Evolutionary conservation across 768 basidiomycete species (phyloP).

Genomic region (Agrocybe pediades): DNA sequence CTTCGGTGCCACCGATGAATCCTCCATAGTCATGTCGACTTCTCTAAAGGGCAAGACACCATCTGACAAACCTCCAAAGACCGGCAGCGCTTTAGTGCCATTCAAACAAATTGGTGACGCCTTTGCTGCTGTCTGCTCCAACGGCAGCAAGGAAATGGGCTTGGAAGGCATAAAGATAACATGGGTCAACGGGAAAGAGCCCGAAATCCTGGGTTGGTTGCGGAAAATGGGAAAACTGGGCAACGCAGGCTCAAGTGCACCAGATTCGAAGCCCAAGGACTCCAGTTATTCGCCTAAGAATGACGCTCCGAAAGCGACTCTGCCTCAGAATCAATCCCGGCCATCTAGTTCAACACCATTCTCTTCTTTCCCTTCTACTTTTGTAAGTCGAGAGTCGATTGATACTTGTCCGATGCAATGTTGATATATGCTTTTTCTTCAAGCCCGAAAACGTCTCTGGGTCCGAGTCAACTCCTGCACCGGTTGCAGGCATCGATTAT

Average conservation of each 20-base stretch:
- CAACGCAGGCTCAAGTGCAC: conserved; percentile 6
- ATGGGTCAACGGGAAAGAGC: conserved; percentile 79
- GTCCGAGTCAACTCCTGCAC: conserved; percentile 15
- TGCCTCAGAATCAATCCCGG: conserved; percentile 32
- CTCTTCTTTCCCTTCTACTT: conserved; percentile 64
- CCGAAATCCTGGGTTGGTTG: conserved; percentile 71
- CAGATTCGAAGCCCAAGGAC: conserved; percentile 4
- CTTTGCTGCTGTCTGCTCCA: conserved; percentile 73
- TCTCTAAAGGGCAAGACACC: conserved; percentile 46
- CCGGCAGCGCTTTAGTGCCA: conserved; percentile 71
- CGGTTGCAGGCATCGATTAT: conserved; percentile 60
- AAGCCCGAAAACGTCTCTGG: conserved; percentile 26
- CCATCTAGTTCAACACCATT: conserved; percentile 38
- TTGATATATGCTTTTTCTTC: conserved; percentile 19
- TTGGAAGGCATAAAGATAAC: conserved; percentile 64
- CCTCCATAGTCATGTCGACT: conserved; percentile 66
- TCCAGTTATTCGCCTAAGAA: conserved; percentile 1
- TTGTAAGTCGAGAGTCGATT: conserved; percentile 37
- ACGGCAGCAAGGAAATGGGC: conserved; percentile 48
- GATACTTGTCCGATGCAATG: not conserved
- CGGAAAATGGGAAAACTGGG: conserved; percentile 72
- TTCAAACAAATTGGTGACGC: conserved; percentile 79
- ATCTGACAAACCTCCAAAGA: conserved; percentile 61
- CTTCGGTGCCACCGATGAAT: conserved; percentile 66
- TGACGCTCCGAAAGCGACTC: conserved; percentile 19